Evolutionary conservation across 1,139 yeast species (phyloP), one percentile per base, ranked within the genome.

Genomic region (Yamadazyma diospyri): DNA sequence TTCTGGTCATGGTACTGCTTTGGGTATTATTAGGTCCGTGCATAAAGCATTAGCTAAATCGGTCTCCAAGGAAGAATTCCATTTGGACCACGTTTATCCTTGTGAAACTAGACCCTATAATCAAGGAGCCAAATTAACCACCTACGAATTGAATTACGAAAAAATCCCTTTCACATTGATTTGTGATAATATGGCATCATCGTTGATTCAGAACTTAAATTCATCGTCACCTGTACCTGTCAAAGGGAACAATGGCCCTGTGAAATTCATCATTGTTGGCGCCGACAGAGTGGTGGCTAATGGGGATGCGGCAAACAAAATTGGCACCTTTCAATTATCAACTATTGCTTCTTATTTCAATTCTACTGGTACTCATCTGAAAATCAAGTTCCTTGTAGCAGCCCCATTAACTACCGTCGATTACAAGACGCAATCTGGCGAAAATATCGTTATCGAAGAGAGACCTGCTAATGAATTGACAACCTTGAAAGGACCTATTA

Each of bases 221-320:
- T 17, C 23, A 19, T 28, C 36, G 8, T 39, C 45, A 8, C 43
- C 40, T 8, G 47, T 24, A 13, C 15, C 20, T 4, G 44, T 55
- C 20, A 60, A 58, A 31, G 41, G 36, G 3, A 43, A 43, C 37
- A 26, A 38, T 13, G 81, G 70, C 51, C 94, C 84, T 1, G 76
- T 92, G 35, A 83, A 82, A 54, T 86, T 88, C 32, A 81, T 89
- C 19, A 86, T 92, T 34, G 97, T 85, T n/a, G 98, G 98, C 27
- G 97, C 97, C n/a, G 98, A 92, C 55, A 75, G 98, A 55, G 82
- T 92, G 23, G 97, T 89, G 2, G 66, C 69, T 29, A 84, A 88
- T 56, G 98, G 98, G 36, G 98, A 92, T 53, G 78, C 96, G 16
- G 97, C 97, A 1, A 92, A 92, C 62, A 92, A 92, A 59, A 92